These are phyloP conservation scores for Fusarium cicatricum DNA, from an alignment of 2,329 filamentous ascomycete species.

Conservation along the genomic window DNA sequence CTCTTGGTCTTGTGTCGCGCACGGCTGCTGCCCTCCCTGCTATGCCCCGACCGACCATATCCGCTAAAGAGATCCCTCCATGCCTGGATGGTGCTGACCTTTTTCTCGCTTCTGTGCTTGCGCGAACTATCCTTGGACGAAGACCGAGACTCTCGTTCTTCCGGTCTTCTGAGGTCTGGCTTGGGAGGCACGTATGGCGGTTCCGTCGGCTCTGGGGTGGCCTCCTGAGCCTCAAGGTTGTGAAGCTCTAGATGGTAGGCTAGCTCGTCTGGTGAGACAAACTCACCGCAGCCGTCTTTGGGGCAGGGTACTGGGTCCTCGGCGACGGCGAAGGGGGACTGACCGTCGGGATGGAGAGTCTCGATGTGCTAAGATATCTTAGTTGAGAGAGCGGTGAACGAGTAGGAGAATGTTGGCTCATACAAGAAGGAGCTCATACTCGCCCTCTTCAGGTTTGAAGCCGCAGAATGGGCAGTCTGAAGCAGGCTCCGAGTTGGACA, in stretches of 20 bases:
- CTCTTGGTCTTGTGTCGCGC: slow-evolving; percentile 39
- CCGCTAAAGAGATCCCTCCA: slow-evolving; percentile 37
- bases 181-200: slow-evolving; percentile 20
- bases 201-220: slow-evolving; percentile 18
- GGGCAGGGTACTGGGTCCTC: slow-evolving; percentile 30
- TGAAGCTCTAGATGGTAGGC: slow-evolving; percentile 40
- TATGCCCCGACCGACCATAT: too few species aligned
- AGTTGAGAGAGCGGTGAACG: slow-evolving; percentile 13
- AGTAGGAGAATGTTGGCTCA: slow-evolving; percentile 21
- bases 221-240: slow-evolving; percentile 36
- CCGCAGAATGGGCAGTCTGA: slow-evolving; percentile 49
- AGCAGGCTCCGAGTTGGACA: slow-evolving; percentile 19
- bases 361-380: slow-evolving; percentile 42
- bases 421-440: slow-evolving; percentile 49
- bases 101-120: slow-evolving; percentile 25
- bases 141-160: not conserved
- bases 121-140: slow-evolving; percentile 19
- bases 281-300: slow-evolving; percentile 65
- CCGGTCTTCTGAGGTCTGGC: not conserved
- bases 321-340: slow-evolving; percentile 17
- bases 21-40: slow-evolving; percentile 28
- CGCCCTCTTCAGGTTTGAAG: slow-evolving; percentile 41
- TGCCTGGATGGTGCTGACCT: slow-evolving; percentile 29
- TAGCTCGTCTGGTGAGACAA: slow-evolving; percentile 41
- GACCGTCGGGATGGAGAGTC: slow-evolving; percentile 37